These are phyloP conservation scores for Cicer judaicum DNA, from an alignment of 306 rosid genomes.

Conservation along the genomic window DNA sequence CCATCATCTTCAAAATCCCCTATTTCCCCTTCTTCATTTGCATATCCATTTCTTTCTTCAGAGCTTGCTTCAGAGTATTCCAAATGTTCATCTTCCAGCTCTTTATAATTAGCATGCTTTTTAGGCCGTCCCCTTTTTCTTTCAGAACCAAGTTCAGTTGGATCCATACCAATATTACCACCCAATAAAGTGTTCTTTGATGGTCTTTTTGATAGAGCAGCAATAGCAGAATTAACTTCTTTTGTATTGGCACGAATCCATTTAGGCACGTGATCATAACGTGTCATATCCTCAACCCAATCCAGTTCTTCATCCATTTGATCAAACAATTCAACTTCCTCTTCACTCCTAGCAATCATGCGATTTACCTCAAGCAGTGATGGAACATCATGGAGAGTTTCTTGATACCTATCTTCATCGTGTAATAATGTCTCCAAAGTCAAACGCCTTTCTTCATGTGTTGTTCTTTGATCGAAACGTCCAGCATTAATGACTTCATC, in stretches of 20 bases:
- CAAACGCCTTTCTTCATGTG: conserved; percentile 97
- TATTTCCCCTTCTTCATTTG: conserved; percentile 83
- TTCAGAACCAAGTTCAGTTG: conserved; percentile 85
- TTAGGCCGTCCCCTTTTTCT: conserved; percentile 92
- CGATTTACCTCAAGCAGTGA: conserved; percentile 96
- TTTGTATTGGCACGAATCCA: conserved; percentile 90
- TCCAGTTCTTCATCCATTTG: conserved; percentile 98
- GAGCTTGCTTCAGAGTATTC: conserved; percentile 90
- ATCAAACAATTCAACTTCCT: conserved; percentile 92
- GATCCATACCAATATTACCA: conserved; percentile 55
- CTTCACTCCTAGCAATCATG: conserved; percentile 94
- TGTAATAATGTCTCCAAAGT: conserved; percentile 95
- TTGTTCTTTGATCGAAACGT: conserved; percentile 98
- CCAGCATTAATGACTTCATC: conserved; percentile 99
- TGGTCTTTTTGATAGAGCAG: conserved; percentile 77
- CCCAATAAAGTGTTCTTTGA: conserved; percentile 66
- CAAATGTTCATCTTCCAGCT: conserved; percentile 85
- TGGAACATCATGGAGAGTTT: conserved; percentile 96
- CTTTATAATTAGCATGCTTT: conserved; percentile 75
- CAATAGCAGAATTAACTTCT: conserved; percentile 82
- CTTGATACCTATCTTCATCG: conserved; percentile 97
- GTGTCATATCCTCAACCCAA: conserved; percentile 92
- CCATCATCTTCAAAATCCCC: conserved; percentile 95
- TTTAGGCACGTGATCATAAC: conserved; percentile 80
- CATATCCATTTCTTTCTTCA: conserved; percentile 87